Percentiles rank a stretch among this genome's conserved stretches.
Conservation (phyloP, 306 rosid species). For the Delonix regia region DNA sequence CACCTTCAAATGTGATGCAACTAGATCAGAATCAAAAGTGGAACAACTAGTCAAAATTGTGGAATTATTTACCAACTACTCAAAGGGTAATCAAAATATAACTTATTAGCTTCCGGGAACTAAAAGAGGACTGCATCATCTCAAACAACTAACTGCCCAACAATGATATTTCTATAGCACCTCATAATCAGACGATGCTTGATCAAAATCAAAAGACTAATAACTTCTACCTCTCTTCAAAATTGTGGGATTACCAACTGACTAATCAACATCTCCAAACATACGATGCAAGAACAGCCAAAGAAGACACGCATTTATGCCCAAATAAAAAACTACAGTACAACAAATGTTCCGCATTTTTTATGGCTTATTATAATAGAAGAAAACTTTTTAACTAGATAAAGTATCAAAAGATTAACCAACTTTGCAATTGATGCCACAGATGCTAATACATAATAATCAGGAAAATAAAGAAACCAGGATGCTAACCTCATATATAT, state of each 20-base stretch:
- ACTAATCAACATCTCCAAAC: background rate
- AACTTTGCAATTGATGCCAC: background rate
- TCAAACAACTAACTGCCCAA: too few relatives aligned
- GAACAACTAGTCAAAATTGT: background rate
- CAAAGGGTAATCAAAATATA: background rate
- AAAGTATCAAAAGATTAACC: background rate
- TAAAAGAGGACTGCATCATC: background rate
- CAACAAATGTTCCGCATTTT: background rate
- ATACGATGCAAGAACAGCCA: background rate
- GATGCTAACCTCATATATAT: conserved; percentile 85
- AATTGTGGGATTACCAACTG: background rate
- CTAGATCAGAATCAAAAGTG: background rate
- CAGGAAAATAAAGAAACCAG: conserved; percentile 14
- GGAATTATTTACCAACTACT: background rate
- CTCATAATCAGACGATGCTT: background rate
- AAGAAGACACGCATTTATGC: background rate
- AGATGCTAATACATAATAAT: background rate
- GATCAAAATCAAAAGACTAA: background rate
- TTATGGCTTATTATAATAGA: background rate
- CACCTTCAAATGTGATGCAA: background rate
- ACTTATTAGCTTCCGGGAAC: background rate
- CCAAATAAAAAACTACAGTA: too few relatives aligned
- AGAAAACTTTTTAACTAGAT: background rate
- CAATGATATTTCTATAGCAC: background rate
- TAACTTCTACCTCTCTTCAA: background rate